A percentile compares a stretch with the other conserved stretches of the same genome.
Evolutionary conservation across 331 rosid genomes (phyloP).

Genomic region (Acacia concinna): DNA sequence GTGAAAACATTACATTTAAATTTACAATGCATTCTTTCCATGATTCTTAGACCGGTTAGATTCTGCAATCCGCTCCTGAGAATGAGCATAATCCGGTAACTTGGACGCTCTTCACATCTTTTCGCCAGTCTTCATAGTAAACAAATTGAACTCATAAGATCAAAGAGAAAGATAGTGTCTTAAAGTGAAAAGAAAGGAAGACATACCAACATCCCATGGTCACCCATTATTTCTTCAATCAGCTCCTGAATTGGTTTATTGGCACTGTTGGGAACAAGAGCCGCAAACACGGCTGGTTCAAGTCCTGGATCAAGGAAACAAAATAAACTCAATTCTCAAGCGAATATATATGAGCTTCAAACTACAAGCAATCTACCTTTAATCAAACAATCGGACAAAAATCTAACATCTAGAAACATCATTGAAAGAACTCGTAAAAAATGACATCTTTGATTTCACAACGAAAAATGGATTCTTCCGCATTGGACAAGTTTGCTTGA

Average conservation of each 20-base stretch:
- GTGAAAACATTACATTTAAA: conserved; percentile 1
- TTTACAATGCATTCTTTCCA: background rate
- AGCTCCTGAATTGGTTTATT: conserved; percentile 67
- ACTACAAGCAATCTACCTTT: background rate
- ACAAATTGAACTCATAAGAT: background rate
- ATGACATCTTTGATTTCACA: background rate
- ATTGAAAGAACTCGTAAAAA: background rate
- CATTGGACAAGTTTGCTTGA: background rate
- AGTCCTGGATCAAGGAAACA: conserved; percentile 56
- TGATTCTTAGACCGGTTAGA: background rate
- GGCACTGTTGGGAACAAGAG: conserved; percentile 94
- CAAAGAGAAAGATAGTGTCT: background rate
- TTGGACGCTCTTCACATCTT: conserved; percentile 24
- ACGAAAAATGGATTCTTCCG: background rate
- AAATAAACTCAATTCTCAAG: background rate
- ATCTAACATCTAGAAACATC: background rate
- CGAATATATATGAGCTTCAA: background rate
- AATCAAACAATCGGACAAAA: background rate
- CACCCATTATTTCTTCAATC: conserved; percentile 81
- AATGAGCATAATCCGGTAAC: background rate
- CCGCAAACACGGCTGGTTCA: conserved; percentile 80
- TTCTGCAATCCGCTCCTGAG: background rate
- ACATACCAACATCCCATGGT: conserved; percentile 81
- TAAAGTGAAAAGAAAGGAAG: background rate
- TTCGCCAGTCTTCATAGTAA: conserved; percentile 50